These are phyloP conservation scores for Cymbopogon citratus DNA, from an alignment of 176 grass and related monocot species.

Conservation along the genomic window DNA sequence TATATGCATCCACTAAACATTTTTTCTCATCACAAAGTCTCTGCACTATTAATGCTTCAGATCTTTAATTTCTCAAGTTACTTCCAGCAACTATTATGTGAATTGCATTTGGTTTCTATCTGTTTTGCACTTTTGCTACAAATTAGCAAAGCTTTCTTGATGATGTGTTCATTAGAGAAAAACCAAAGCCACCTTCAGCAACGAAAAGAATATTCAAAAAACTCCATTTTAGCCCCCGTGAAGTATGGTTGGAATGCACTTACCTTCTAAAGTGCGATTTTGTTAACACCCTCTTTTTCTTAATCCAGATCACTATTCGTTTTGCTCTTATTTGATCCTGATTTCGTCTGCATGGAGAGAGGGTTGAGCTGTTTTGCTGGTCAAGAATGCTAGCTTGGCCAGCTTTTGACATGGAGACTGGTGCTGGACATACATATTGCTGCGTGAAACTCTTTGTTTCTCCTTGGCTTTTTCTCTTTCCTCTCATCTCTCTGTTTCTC, in stretches of 20 bases:
- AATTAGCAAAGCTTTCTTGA: neutral
- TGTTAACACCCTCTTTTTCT: neutral
- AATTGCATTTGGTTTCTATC: neutral
- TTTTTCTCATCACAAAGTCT: neutral
- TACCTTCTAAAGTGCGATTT: neutral
- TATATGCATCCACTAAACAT: neutral
- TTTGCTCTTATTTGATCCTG: neutral
- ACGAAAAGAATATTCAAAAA: neutral
- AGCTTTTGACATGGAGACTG: neutral
- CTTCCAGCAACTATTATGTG: neutral
- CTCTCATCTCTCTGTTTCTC: neutral
- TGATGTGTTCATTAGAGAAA: neutral
- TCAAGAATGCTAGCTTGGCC: neutral
- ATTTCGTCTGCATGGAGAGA: neutral
- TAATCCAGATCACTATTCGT: neutral
- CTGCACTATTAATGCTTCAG: neutral
- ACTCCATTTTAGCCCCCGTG: neutral
- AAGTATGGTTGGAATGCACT: neutral
- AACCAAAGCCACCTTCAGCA: neutral
- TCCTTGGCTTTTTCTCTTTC: neutral
- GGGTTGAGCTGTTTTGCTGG: neutral
- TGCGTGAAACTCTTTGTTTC: neutral
- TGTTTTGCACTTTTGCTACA: neutral
- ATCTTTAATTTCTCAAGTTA: constrained; percentile 4
- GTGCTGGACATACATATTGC: neutral